A percentile compares a stretch with the other conserved stretches of the same genome.
These are phyloP conservation scores for Epichloe bromicola DNA, from an alignment of 2,329 filamentous ascomycete species.

Conservation along the genomic window DNA sequence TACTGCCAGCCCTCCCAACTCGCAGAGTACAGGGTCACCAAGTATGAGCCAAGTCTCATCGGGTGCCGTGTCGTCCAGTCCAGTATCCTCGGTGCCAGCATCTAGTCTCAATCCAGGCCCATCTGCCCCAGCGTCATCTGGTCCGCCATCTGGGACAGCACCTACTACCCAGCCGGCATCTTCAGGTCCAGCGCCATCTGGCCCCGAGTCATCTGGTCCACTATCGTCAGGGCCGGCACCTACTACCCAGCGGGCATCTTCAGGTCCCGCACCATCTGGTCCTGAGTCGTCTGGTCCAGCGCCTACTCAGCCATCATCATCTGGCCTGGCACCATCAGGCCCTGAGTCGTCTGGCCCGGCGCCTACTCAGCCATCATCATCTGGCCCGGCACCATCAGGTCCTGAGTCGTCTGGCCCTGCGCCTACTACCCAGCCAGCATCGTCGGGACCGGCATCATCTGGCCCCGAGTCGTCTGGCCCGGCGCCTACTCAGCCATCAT, in stretches of 20 bases:
- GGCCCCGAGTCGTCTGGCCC: too few species aligned
- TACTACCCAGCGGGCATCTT: too few species aligned
- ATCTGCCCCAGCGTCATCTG: too few species aligned
- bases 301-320: not conserved
- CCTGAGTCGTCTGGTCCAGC: not conserved
- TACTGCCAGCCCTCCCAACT: not conserved
- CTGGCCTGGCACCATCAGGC: not conserved
- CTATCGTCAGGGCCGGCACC: not conserved
- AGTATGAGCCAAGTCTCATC: not conserved
- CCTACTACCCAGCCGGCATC: not conserved
- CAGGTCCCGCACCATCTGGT: too few species aligned
- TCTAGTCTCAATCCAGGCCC: too few species aligned
- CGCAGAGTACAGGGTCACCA: not conserved
- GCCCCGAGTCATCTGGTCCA: too few species aligned
- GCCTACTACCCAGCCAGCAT: too few species aligned
- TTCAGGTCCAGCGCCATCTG: not conserved
- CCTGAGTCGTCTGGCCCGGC: not conserved
- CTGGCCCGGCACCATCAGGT: not conserved
- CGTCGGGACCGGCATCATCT: not conserved
- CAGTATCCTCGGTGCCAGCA: too few species aligned
- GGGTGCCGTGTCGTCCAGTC: not conserved
- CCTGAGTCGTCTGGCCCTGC: too few species aligned
- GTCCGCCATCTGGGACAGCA: too few species aligned
- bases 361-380: not conserved
- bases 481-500: too few species aligned